Evolutionary conservation across 495 filamentous ascomycete species (phyloP).

Genomic region (Aspergillus avenaceus): DNA sequence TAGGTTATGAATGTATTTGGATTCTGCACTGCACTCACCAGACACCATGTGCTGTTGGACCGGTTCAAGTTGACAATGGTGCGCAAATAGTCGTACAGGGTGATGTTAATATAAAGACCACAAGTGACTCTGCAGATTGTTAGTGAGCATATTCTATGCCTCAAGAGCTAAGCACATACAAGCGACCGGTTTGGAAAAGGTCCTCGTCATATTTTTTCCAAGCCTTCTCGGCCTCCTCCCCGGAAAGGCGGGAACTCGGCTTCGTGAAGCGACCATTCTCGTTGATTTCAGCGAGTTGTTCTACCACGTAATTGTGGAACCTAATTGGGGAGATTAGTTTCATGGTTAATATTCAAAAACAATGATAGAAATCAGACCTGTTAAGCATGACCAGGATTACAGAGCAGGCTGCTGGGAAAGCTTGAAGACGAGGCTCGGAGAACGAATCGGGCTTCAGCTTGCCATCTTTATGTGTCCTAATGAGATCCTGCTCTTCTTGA

Average conservation of each 20-base stretch:
- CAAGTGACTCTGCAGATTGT: slow-evolving; percentile 55
- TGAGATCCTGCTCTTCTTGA: slow-evolving; percentile 51
- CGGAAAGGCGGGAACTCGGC: slow-evolving; percentile 43
- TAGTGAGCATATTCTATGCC: slow-evolving; percentile 1
- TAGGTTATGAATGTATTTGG: not conserved
- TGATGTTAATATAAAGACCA: slow-evolving; percentile 81
- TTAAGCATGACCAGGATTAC: slow-evolving; percentile 56
- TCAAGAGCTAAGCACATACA: slow-evolving; percentile 35
- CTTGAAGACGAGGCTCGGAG: slow-evolving; percentile 51
- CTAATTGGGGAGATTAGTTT: slow-evolving; percentile 15
- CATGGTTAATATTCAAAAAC: not conserved
- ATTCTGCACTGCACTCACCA: slow-evolving; percentile 40
- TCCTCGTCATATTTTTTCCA: slow-evolving; percentile 77
- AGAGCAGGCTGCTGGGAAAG: slow-evolving; percentile 53
- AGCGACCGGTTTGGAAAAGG: slow-evolving; percentile 75
- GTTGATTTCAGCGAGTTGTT: slow-evolving; percentile 65
- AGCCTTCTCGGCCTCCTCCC: slow-evolving; percentile 51
- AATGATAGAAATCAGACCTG: slow-evolving; percentile 16
- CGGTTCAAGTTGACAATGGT: slow-evolving; percentile 82
- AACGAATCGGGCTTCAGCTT: slow-evolving; percentile 57
- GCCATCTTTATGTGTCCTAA: slow-evolving; percentile 54
- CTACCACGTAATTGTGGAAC: slow-evolving; percentile 78
- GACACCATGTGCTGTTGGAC: slow-evolving; percentile 70
- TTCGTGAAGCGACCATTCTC: slow-evolving; percentile 67
- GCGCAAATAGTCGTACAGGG: slow-evolving; percentile 76